Evolutionary conservation across 768 basidiomycete species (phyloP).

Genomic region (Cyclocybe cylindracea): DNA sequence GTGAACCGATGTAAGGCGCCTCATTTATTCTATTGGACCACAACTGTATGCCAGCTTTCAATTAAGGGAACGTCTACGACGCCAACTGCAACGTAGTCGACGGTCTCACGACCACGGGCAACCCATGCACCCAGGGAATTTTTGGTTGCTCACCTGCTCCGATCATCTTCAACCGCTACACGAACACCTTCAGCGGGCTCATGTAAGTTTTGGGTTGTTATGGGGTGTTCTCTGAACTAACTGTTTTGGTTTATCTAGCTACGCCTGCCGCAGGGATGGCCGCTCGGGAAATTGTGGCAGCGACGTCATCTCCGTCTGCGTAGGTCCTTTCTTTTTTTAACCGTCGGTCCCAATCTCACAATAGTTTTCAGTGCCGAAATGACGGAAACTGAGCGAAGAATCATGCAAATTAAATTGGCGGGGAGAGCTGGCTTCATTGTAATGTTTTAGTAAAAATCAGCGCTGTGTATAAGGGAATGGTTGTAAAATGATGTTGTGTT

Average conservation of each 20-base stretch:
- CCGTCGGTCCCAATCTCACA: too few relatives aligned
- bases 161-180: slow-evolving; percentile 28
- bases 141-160: slow-evolving; percentile 31
- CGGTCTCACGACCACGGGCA: slow-evolving; percentile 24
- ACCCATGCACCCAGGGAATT: slow-evolving; percentile 28
- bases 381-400: too few relatives aligned
- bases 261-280: slow-evolving; percentile 26
- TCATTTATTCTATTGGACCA: neutral
- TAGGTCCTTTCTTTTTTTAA: slow-evolving; percentile 13
- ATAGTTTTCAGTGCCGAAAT: too few relatives aligned
- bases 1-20: slow-evolving; percentile 18
- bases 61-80: slow-evolving; percentile 29
- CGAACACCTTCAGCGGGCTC: slow-evolving; percentile 21
- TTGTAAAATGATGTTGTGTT: too few relatives aligned
- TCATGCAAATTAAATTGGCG: too few relatives aligned
- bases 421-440: too few relatives aligned
- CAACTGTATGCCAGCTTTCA: neutral
- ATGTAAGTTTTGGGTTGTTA: slow-evolving; percentile 11
- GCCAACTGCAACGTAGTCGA: slow-evolving; percentile 27
- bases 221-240: neutral
- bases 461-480: too few relatives aligned
- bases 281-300: slow-evolving; percentile 25
- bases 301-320: slow-evolving; percentile 29
- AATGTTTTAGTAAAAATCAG: too few relatives aligned
- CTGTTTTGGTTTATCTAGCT: slow-evolving; percentile 16